These are phyloP conservation scores for Vitis hybrid DNA, from an alignment of 177 flowering plant species.

Conservation along the genomic window DNA sequence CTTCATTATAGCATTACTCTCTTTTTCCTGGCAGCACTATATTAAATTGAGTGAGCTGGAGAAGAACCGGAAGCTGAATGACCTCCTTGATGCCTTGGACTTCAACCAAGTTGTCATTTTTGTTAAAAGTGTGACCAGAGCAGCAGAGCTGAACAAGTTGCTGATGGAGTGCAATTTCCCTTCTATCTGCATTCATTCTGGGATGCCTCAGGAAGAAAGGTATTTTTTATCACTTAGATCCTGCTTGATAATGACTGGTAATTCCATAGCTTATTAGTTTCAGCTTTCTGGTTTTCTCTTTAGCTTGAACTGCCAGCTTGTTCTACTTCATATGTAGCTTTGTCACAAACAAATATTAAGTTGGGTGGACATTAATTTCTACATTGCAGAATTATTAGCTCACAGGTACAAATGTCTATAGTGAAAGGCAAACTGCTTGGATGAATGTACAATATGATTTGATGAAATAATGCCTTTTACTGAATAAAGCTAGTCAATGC, in stretches of 20 bases:
- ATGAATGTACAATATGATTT: too few relatives aligned
- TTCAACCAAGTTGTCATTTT: conserved; percentile 98
- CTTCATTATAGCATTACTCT: neutral
- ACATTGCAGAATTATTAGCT: too few relatives aligned
- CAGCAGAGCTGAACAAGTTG: conserved; percentile 90
- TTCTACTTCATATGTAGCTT: too few relatives aligned
- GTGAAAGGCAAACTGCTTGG: too few relatives aligned
- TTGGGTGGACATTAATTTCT: too few relatives aligned
- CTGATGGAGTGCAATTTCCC: conserved; percentile 92
- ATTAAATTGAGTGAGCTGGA: conserved; percentile 91
- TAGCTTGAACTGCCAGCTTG: conserved; percentile 3
- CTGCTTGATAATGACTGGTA: neutral
- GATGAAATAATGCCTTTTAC: too few relatives aligned
- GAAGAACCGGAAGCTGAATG: conserved; percentile 93
- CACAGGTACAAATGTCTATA: too few relatives aligned
- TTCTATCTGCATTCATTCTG: conserved; percentile 84
- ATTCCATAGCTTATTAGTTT: too few relatives aligned
- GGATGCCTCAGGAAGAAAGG: conserved; percentile 91
- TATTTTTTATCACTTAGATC: conserved; percentile 8
- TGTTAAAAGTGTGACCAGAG: conserved; percentile 91
- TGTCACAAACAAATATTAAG: too few relatives aligned
- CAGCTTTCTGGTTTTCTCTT: neutral
- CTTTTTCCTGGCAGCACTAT: conserved; percentile 64
- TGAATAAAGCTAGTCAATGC: too few relatives aligned
- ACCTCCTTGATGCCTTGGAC: conserved; percentile 95